Evolutionary conservation across 129 eudicot species (phyloP).

Genomic region (Silybum marianum): DNA sequence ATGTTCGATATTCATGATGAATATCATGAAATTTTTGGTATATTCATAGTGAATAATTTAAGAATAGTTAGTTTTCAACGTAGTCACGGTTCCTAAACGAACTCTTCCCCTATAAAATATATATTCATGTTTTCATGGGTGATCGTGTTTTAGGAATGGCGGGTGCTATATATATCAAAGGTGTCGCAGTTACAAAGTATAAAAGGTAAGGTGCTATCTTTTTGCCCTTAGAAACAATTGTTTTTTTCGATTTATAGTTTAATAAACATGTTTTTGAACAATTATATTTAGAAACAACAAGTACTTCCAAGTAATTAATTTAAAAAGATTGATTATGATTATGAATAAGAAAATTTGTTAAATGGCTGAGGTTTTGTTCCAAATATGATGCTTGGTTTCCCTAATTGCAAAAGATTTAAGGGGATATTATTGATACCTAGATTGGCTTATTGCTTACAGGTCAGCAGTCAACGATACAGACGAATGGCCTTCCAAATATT

Average conservation of each 20-base stretch:
- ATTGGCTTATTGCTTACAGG: slow-evolving; percentile 45
- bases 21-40: not conserved
- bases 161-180: slow-evolving; percentile 92
- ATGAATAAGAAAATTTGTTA: not conserved
- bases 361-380: not conserved
- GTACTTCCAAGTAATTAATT: not conserved
- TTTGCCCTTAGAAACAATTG: not conserved
- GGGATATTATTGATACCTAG: not conserved
- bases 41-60: not conserved
- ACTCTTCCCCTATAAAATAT: not conserved
- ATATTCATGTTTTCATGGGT: not conserved
- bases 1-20: not conserved
- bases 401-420: not conserved
- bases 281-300: not conserved
- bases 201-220: slow-evolving; percentile 47
- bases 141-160: slow-evolving; percentile 73
- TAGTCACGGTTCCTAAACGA: not conserved
- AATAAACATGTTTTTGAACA: not conserved
- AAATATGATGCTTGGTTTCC: slow-evolving; percentile 1
- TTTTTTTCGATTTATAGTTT: not conserved
- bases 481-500: slow-evolving; percentile 99
- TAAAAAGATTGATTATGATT: not conserved
- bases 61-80: not conserved
- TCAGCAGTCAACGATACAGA: slow-evolving; percentile 86
- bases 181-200: slow-evolving; percentile 86